Evolutionary conservation across 768 basidiomycete genomes (phyloP), one percentile per base, ranked within the genome.

Genomic region (Kwoniella europaea): DNA sequence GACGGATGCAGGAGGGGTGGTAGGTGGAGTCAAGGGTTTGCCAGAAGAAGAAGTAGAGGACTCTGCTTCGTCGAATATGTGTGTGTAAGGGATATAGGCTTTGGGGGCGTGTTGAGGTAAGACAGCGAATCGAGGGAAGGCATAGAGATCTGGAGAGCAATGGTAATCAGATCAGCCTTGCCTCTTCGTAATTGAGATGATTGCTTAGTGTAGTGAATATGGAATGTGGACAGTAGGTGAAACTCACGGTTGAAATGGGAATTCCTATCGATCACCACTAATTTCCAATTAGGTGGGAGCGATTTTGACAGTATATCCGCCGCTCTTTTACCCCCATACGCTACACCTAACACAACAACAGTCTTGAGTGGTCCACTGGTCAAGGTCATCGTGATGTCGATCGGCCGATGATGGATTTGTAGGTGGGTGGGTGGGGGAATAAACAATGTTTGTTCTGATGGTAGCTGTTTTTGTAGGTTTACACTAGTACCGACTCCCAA

Each of bases 91-190:
- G 59, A 84, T 76, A 61, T 78, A 82, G 2, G 77, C 82, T 62
- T 81, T 80, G 4, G 74, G 69, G 13, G 79, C 79, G 60, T 80
- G 78, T 43, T 78, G 62, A 10, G 79, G 72, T 1, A 82, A 56
- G 16, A 84, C 69, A 13, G 80, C 72, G 60, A 76, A 83, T 60
- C 83, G 71, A 6, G 83, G 83, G 65, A 84, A 84, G 54, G 78
- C 77, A 68, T 84, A 84, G 52, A 83, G 74, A 68, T 84, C 82
- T 83, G 55, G n/a, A n/a, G n/a, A n/a, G n/a, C n/a, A n/a, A n/a
- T n/a, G n/a, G n/a, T n/a, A n/a, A n/a, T n/a, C n/a, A n/a, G n/a
- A n/a, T n/a, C n/a, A n/a, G n/a, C n/a, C n/a, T n/a, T n/a, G n/a
- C n/a, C n/a, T n/a, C n/a, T n/a, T n/a, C n/a, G n/a, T n/a, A n/a